Conservation (phyloP, 768 basidiomycete genomes). For the Amanita molliuscula region DNA sequence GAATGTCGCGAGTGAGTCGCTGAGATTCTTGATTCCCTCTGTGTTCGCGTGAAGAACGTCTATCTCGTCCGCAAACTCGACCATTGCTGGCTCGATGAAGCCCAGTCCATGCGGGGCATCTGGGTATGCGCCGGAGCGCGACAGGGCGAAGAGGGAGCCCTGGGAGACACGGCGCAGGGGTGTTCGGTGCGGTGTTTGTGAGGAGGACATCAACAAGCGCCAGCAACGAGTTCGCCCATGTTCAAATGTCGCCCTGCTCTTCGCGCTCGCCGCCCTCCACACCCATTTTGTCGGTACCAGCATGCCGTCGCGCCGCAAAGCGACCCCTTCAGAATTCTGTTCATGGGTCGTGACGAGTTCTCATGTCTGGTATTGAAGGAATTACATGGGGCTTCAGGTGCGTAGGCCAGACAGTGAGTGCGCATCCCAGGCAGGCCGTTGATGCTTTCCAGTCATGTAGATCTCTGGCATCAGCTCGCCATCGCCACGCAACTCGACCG, state of each 20-base stretch:
- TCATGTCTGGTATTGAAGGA: slow-evolving; percentile 65
- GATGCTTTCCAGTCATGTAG: slow-evolving; percentile 27
- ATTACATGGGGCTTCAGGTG: slow-evolving; percentile 55
- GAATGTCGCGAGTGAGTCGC: slow-evolving; percentile 70
- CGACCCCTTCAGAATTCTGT: slow-evolving; percentile 61
- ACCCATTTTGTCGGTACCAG: background rate
- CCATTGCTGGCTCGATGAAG: slow-evolving; percentile 75
- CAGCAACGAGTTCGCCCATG: background rate
- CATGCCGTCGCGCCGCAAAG: background rate
- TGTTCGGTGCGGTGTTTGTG: slow-evolving; percentile 55
- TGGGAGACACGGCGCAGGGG: slow-evolving; percentile 87
- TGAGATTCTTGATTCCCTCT: slow-evolving; percentile 59
- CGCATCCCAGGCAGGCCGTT: background rate
- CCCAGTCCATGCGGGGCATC: slow-evolving; percentile 78
- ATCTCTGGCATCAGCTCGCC: slow-evolving; percentile 62
- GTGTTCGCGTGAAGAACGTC: slow-evolving; percentile 72
- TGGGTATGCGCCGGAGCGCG: slow-evolving; percentile 61
- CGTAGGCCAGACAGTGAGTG: slow-evolving; percentile 1
- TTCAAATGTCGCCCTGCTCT: background rate
- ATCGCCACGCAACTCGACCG: slow-evolving; percentile 70
- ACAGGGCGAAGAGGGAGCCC: slow-evolving; percentile 80
- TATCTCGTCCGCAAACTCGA: slow-evolving; percentile 83
- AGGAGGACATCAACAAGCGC: background rate
- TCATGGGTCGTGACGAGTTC: slow-evolving; percentile 84
- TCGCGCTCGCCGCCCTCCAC: background rate